These are phyloP conservation scores for Cercospora sesami DNA, from an alignment of 2,329 filamentous ascomycete genomes.

Conservation along the genomic window DNA sequence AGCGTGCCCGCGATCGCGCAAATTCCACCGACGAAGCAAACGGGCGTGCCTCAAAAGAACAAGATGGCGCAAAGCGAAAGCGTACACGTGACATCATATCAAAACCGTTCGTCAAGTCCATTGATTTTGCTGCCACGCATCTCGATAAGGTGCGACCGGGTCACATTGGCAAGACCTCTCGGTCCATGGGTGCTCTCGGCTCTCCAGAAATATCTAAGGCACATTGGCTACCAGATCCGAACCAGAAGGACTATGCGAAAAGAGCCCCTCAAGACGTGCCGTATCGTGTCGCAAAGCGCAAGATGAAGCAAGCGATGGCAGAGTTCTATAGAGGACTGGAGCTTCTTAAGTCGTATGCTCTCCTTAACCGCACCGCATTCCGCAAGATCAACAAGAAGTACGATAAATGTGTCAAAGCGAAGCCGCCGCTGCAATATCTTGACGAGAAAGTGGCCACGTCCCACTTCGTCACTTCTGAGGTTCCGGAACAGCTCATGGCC, in stretches of 20 bases:
- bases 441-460: slow-evolving; percentile 86
- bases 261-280: slow-evolving; percentile 60
- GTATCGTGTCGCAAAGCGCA: slow-evolving; percentile 84
- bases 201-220: slow-evolving; percentile 42
- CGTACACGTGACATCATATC: slow-evolving; percentile 15
- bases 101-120: slow-evolving; percentile 21
- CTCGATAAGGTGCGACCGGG: slow-evolving; percentile 42
- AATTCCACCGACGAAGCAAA: slow-evolving; percentile 2
- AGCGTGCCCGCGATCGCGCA: slow-evolving; percentile 32
- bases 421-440: slow-evolving; percentile 78
- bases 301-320: slow-evolving; percentile 85
- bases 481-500: slow-evolving; percentile 76
- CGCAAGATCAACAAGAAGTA: slow-evolving; percentile 99
- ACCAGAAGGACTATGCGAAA: slow-evolving; percentile 47
- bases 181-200: slow-evolving; percentile 44
- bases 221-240: slow-evolving; percentile 26
- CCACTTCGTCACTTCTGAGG: slow-evolving; percentile 87
- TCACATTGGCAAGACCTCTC: slow-evolving; percentile 58
- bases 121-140: slow-evolving; percentile 23
- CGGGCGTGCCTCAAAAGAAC: slow-evolving; percentile 8
- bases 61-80: not conserved
- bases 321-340: slow-evolving; percentile 93
- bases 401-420: slow-evolving; percentile 82
- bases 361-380: slow-evolving; percentile 89
- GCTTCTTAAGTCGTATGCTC: slow-evolving; percentile 83